phyloP scores from a whole-genome alignment of 768 basidiomycete species.

The Hypholoma fasciculare region DNA sequence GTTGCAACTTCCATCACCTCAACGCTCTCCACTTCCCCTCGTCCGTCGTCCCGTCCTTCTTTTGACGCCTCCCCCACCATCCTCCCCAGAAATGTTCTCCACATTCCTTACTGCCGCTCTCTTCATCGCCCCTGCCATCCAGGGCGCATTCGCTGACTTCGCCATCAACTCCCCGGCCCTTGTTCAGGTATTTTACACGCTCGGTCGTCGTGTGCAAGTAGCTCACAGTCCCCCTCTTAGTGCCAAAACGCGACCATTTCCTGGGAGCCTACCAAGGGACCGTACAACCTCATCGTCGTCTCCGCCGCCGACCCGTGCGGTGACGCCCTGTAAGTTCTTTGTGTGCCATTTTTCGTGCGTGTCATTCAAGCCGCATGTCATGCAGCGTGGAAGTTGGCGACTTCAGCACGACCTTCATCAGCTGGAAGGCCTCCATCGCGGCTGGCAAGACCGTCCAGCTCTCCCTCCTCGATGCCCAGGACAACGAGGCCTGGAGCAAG shows the following conservation, averaged over 20 bases:
- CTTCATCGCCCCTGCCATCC: constrained; percentile 57
- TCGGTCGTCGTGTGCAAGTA: not conserved
- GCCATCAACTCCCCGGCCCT: constrained; percentile 50
- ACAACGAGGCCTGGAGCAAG: constrained; percentile 68
- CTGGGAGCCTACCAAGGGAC: constrained; percentile 47
- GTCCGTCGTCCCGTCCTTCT: constrained; percentile 26
- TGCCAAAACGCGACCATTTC: constrained; percentile 50
- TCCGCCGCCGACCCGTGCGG: constrained; percentile 56
- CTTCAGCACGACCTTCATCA: constrained; percentile 40
- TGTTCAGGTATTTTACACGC: constrained; percentile 47
- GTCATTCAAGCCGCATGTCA: not conserved
- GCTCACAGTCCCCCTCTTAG: constrained; percentile 32
- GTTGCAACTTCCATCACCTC: constrained; percentile 20
- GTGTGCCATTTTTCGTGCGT: not conserved
- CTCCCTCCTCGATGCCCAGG: constrained; percentile 51
- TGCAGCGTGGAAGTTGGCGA: constrained; percentile 62
- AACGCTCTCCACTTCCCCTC: constrained; percentile 23
- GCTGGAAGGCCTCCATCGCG: constrained; percentile 47
- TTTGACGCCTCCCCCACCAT: constrained; percentile 30
- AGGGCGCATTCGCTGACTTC: constrained; percentile 54
- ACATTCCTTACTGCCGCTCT: constrained; percentile 77
- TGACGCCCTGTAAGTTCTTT: constrained; percentile 49
- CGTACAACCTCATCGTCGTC: constrained; percentile 64
- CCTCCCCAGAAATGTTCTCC: constrained; percentile 63
- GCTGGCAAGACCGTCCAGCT: constrained; percentile 50